phyloP scores from a whole-genome alignment of 208 protist genomes.

The Wallacemonas sp. region DNA sequence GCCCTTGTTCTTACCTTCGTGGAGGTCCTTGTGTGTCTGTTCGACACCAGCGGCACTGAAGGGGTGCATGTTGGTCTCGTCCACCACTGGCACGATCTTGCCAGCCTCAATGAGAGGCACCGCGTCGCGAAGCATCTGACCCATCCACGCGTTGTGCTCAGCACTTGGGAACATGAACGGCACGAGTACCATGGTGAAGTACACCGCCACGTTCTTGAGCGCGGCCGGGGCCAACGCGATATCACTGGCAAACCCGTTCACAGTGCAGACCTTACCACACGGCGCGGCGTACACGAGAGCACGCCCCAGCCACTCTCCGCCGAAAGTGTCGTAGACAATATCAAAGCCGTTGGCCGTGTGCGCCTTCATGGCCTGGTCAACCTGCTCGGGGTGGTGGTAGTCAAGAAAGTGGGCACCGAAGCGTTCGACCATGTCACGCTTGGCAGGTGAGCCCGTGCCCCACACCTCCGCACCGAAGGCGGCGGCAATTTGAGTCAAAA shows the following conservation, averaged over 20 bases:
- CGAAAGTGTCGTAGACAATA: slow-evolving; percentile 20
- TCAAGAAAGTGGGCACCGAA: slow-evolving; percentile 17
- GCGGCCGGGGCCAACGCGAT: not conserved
- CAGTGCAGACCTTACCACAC: slow-evolving; percentile 9
- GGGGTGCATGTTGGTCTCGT: slow-evolving; percentile 7
- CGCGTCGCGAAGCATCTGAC: slow-evolving; percentile 7
- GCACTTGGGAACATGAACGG: slow-evolving; percentile 14
- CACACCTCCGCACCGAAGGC: slow-evolving; percentile 16
- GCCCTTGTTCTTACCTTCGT: slow-evolving; percentile 11
- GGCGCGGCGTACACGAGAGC: not conserved
- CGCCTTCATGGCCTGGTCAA: slow-evolving; percentile 6
- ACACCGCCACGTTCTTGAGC: slow-evolving; percentile 10
- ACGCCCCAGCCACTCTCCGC: slow-evolving; percentile 3
- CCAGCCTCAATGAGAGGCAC: slow-evolving; percentile 9
- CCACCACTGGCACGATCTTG: slow-evolving; percentile 8
- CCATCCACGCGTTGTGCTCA: not conserved
- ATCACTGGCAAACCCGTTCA: slow-evolving; percentile 5
- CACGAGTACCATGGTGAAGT: slow-evolving; percentile 5
- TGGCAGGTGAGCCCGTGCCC: slow-evolving; percentile 7
- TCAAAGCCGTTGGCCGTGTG: slow-evolving; percentile 12
- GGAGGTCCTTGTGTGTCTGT: slow-evolving; percentile 4
- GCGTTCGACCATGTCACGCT: slow-evolving; percentile 18
- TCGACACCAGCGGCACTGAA: slow-evolving; percentile 4
- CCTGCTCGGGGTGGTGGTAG: slow-evolving; percentile 16
- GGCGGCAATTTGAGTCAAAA: slow-evolving; percentile 18